These are phyloP conservation scores for Penicillium sp. DNA, from an alignment of 2,329 filamentous ascomycete species.

Conservation along the genomic window DNA sequence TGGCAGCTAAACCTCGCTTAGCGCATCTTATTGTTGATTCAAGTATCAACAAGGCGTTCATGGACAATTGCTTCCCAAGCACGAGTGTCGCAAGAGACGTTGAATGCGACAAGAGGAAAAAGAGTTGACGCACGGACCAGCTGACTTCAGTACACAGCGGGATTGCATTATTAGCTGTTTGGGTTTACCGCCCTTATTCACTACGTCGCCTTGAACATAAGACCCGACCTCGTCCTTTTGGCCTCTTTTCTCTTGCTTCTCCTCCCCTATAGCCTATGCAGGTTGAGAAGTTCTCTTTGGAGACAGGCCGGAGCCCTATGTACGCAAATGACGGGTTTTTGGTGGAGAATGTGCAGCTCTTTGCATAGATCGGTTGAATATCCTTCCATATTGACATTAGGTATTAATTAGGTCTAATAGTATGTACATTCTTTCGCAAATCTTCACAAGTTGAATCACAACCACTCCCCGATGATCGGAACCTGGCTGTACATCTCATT, in stretches of 20 bases:
- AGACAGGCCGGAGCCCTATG: too few relatives aligned
- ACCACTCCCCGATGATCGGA: slow-evolving; percentile 54
- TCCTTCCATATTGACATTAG: neutral
- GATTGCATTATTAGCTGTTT: slow-evolving; percentile 1
- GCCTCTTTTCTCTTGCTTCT: too few relatives aligned
- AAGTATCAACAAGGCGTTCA: slow-evolving; percentile 14
- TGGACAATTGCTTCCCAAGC: slow-evolving; percentile 11
- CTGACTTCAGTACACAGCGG: neutral
- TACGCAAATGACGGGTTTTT: too few relatives aligned
- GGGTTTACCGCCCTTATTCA: too few relatives aligned
- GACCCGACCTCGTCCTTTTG: too few relatives aligned
- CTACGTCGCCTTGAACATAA: too few relatives aligned
- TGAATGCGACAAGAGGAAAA: slow-evolving; percentile 16
- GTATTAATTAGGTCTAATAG: neutral
- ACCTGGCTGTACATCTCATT: slow-evolving; percentile 66
- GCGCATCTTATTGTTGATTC: slow-evolving; percentile 10
- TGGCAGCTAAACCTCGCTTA: neutral
- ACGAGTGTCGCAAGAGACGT: slow-evolving; percentile 7
- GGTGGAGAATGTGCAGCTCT: too few relatives aligned
- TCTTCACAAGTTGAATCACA: too few relatives aligned
- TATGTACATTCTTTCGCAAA: neutral
- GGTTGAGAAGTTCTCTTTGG: too few relatives aligned
- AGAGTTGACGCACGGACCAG: slow-evolving; percentile 23
- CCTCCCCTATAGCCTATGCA: too few relatives aligned
- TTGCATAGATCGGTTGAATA: too few relatives aligned